Conservation (phyloP, 2,329 filamentous ascomycete species). For the Fusarium austroafricanum region DNA sequence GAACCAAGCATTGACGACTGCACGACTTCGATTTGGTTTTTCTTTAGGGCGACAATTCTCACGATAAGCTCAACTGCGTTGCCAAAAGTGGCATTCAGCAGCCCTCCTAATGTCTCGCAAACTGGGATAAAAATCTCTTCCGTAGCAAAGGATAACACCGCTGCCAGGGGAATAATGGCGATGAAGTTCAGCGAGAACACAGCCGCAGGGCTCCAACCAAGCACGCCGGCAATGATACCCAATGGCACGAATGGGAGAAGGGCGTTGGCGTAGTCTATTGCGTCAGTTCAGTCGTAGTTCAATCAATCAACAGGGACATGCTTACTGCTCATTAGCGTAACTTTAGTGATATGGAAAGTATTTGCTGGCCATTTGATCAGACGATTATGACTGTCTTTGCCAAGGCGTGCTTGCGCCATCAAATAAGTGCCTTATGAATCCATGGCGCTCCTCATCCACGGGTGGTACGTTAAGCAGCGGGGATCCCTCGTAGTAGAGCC, state of each 20-base stretch:
- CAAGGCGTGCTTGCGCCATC: constrained; percentile 56
- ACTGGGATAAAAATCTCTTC: constrained; percentile 79
- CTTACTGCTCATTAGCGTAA: constrained; percentile 69
- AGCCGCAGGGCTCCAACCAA: constrained; percentile 71
- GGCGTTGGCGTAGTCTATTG: constrained; percentile 71
- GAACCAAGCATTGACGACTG: constrained; percentile 97
- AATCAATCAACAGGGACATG: constrained; percentile 29
- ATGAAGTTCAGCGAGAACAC: constrained; percentile 84
- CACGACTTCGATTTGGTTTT: constrained; percentile 93
- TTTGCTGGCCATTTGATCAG: constrained; percentile 60
- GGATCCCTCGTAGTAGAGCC: constrained; percentile 2
- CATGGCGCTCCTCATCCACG: constrained; percentile 4
- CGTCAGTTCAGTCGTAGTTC: constrained; percentile 4
- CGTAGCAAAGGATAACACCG: constrained; percentile 79
- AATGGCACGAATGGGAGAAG: constrained; percentile 78
- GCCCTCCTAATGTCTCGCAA: constrained; percentile 77
- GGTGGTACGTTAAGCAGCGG: not conserved
- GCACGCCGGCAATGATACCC: constrained; percentile 73
- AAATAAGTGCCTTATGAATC: constrained; percentile 9
- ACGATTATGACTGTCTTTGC: constrained; percentile 60
- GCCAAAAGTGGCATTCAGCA: constrained; percentile 81
- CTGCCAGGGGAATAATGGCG: constrained; percentile 79
- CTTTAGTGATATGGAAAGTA: constrained; percentile 66
- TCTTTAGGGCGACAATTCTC: constrained; percentile 86
- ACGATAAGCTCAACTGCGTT: constrained; percentile 85